Evolutionary conservation across 108 stramenopile species (phyloP).

Genomic region (Schizochytrium sp.): DNA sequence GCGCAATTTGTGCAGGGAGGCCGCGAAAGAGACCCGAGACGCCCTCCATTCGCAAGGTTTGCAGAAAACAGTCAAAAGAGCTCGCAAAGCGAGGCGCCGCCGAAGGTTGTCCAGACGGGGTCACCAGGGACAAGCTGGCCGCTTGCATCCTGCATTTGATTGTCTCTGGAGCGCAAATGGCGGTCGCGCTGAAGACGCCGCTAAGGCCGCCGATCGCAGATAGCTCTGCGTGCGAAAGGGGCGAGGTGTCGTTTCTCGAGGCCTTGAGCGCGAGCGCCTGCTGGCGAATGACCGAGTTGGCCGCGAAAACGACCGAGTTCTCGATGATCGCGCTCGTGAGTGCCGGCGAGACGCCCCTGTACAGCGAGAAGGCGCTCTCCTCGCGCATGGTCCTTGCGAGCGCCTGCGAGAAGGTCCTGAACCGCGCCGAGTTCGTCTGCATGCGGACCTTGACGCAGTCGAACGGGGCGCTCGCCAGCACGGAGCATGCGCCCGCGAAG

Average conservation of each 20-base stretch:
- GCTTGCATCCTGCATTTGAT: slow-evolving; percentile 21
- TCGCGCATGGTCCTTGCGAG: neutral
- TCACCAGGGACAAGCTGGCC: too few relatives aligned
- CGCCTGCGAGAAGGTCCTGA: neutral
- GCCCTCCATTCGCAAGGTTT: neutral
- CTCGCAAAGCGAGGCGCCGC: neutral
- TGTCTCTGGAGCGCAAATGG: slow-evolving; percentile 19
- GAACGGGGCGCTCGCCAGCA: neutral
- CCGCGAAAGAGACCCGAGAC: neutral
- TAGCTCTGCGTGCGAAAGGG: neutral
- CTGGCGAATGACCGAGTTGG: neutral
- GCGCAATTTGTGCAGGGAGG: slow-evolving; percentile 7
- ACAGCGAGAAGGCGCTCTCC: neutral
- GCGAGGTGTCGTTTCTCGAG: neutral
- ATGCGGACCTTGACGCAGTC: slow-evolving; percentile 1
- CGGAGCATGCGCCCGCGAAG: neutral
- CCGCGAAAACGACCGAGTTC: slow-evolving; percentile 26
- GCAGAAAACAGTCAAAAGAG: neutral
- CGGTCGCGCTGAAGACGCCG: slow-evolving; percentile 24
- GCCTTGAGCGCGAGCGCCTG: neutral
- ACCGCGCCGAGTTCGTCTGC: neutral
- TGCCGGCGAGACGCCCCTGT: slow-evolving; percentile 18
- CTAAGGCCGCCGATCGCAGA: neutral
- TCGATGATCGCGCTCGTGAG: slow-evolving; percentile 18
- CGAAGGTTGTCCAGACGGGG: too few relatives aligned